These are phyloP conservation scores for Neurospora sp. DNA, from an alignment of 495 filamentous ascomycete genomes.

Conservation along the genomic window DNA sequence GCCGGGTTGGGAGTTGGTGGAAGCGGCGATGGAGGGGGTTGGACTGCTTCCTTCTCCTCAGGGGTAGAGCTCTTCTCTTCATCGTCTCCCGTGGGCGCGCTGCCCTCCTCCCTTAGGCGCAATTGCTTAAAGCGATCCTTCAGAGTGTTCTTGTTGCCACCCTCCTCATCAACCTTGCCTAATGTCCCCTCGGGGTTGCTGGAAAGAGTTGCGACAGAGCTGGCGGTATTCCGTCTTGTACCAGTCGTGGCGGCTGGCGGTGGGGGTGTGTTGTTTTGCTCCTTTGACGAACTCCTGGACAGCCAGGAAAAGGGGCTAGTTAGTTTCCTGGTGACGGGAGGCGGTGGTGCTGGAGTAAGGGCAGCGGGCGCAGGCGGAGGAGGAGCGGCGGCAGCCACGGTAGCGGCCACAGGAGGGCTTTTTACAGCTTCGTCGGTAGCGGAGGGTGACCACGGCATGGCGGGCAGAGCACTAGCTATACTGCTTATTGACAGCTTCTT, in stretches of 20 bases:
- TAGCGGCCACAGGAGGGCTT: slow-evolving; percentile 24
- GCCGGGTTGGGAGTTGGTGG: slow-evolving; percentile 41
- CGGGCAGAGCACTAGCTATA: slow-evolving; percentile 36
- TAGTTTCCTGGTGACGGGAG: slow-evolving; percentile 49
- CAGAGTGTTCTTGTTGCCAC: slow-evolving; percentile 50
- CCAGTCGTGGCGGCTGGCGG: slow-evolving; percentile 21
- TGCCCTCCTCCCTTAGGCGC: slow-evolving; percentile 69
- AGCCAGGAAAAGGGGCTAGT: slow-evolving; percentile 80
- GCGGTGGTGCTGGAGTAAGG: slow-evolving; percentile 30
- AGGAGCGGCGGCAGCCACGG: slow-evolving; percentile 7
- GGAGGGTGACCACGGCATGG: slow-evolving; percentile 46
- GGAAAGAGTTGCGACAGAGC: slow-evolving; percentile 61
- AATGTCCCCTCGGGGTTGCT: slow-evolving; percentile 68
- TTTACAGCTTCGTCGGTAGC: slow-evolving; percentile 27
- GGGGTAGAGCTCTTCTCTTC: slow-evolving; percentile 36
- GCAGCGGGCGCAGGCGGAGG: slow-evolving; percentile 22
- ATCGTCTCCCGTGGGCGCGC: slow-evolving; percentile 40
- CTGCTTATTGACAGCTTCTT: slow-evolving; percentile 38
- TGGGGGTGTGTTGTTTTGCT: slow-evolving; percentile 50
- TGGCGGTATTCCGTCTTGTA: slow-evolving; percentile 55
- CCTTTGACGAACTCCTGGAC: slow-evolving; percentile 57
- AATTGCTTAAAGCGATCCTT: slow-evolving; percentile 80
- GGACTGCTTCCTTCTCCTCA: slow-evolving; percentile 41
- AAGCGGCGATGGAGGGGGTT: slow-evolving; percentile 37
- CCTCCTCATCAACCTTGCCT: slow-evolving; percentile 56